Percentiles rank a stretch among this genome's conserved stretches.
phyloP scores from a whole-genome alignment of 352 stramenopile species.

The Pythium angustatum region DNA sequence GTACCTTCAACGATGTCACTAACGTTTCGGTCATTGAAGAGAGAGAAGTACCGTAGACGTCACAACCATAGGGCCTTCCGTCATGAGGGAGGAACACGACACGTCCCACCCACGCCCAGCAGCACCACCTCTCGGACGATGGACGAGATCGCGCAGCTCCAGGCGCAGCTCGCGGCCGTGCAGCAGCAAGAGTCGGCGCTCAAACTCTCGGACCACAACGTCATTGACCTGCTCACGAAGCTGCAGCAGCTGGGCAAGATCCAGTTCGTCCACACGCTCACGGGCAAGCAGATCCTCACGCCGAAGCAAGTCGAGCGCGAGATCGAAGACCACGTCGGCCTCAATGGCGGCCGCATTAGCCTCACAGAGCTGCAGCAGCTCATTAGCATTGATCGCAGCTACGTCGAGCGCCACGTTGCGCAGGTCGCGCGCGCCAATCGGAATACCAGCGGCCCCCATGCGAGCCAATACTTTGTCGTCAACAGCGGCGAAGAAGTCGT shows the following conservation, averaged over 20 bases:
- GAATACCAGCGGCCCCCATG: constrained; percentile 26
- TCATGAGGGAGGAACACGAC: no score
- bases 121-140: no score
- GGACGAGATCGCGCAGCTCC: constrained; percentile 83
- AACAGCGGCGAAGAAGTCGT: constrained; percentile 80
- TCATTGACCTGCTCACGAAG: constrained; percentile 79
- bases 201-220: constrained; percentile 83
- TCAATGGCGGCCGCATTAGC: constrained; percentile 65
- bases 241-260: constrained; percentile 75
- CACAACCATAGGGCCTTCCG: no score
- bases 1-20: no score
- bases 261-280: constrained; percentile 77
- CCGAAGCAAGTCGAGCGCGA: constrained; percentile 69
- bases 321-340: constrained; percentile 68
- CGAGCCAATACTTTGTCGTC: constrained; percentile 54
- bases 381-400: constrained; percentile 70
- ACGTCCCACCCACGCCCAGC: no score
- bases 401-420: constrained; percentile 64
- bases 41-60: no score
- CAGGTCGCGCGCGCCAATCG: constrained; percentile 42
- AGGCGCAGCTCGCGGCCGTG: constrained; percentile 76
- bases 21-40: no score
- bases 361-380: constrained; percentile 66
- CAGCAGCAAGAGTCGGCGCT: constrained; percentile 78
- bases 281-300: constrained; percentile 82